These are phyloP conservation scores for Fusarium sp. DNA, from an alignment of 2,329 filamentous ascomycete genomes.

Conservation along the genomic window DNA sequence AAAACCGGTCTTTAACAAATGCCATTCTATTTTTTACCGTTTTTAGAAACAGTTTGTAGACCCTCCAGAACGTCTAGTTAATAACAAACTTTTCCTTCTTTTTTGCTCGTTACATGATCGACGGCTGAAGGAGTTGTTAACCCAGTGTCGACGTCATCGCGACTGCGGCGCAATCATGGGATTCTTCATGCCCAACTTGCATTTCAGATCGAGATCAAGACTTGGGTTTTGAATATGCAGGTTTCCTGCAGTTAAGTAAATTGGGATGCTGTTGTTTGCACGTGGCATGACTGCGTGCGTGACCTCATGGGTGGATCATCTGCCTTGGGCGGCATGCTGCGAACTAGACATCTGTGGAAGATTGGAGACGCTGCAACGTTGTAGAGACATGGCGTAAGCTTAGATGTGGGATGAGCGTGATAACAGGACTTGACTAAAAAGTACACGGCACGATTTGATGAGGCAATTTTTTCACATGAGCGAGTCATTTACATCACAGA, in stretches of 20 bases:
- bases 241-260: slow-evolving; percentile 16
- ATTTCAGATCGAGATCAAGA: slow-evolving; percentile 21
- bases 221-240: not conserved
- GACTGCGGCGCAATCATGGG: slow-evolving; percentile 3
- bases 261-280: slow-evolving; percentile 19
- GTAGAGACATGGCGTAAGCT: slow-evolving; percentile 15
- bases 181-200: slow-evolving; percentile 6
- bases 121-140: not conserved
- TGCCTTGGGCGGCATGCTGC: slow-evolving; percentile 44
- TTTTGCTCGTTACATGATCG: slow-evolving; percentile 9
- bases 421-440: not conserved
- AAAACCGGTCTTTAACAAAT: not conserved
- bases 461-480: not conserved
- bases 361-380: slow-evolving; percentile 24
- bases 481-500: slow-evolving; percentile 1
- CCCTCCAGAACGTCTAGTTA: not conserved
- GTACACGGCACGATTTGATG: not conserved
- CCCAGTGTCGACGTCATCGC: slow-evolving; percentile 27
- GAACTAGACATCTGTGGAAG: not conserved
- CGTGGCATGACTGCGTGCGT: slow-evolving; percentile 37
- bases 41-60: not conserved
- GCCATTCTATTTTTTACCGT: not conserved
- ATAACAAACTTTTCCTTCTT: not conserved
- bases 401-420: not conserved
- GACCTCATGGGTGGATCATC: slow-evolving; percentile 50